Percentiles rank a stretch among this genome's conserved stretches.
These are phyloP conservation scores for Coccinonectria pachysandricola DNA, from an alignment of 2,329 filamentous ascomycete genomes.

Conservation along the genomic window DNA sequence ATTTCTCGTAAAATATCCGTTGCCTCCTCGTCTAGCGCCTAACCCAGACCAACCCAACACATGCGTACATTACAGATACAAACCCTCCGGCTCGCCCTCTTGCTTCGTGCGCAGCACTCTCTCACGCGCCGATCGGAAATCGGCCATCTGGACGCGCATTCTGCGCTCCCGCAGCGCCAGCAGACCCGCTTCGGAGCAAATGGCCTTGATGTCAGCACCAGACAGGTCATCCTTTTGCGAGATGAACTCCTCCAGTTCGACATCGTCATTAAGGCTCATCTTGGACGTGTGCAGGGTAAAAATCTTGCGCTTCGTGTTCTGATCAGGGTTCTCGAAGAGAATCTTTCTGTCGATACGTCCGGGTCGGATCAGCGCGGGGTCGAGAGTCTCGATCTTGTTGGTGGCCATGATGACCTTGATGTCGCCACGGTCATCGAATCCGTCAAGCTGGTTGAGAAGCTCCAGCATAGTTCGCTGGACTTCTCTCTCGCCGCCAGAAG, in stretches of 20 bases:
- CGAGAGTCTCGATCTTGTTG: slow-evolving; percentile 98
- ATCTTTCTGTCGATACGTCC: slow-evolving; percentile 99
- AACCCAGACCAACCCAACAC: slow-evolving; percentile 9
- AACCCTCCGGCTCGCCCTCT: slow-evolving; percentile 92
- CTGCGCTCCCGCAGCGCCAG: slow-evolving; percentile 88
- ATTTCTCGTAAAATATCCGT: slow-evolving; percentile 16
- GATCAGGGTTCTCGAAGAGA: slow-evolving; percentile 55
- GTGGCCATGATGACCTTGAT: slow-evolving; percentile 99
- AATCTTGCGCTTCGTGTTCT: slow-evolving; percentile 95
- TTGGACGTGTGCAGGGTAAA: slow-evolving; percentile 97
- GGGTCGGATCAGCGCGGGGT: slow-evolving; percentile 90
- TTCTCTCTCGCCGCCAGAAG: slow-evolving; percentile 91
- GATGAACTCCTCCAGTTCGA: slow-evolving; percentile 98
- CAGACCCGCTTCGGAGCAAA: slow-evolving; percentile 93
- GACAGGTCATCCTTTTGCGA: slow-evolving; percentile 96
- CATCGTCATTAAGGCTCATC: slow-evolving; percentile 92
- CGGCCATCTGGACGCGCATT: slow-evolving; percentile 98
- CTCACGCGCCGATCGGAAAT: slow-evolving; percentile 88
- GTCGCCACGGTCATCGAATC: slow-evolving; percentile 96
- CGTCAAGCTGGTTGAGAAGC: slow-evolving; percentile 93
- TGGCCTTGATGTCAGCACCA: slow-evolving; percentile 97
- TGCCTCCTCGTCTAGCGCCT: slow-evolving; percentile 13
- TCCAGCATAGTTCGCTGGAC: slow-evolving; percentile 98
- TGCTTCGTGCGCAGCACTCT: slow-evolving; percentile 96
- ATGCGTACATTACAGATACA: slow-evolving; percentile 72